Evolutionary conservation across 73 alveolate genomes (phyloP).

Genomic region (Breviolum minutum): DNA sequence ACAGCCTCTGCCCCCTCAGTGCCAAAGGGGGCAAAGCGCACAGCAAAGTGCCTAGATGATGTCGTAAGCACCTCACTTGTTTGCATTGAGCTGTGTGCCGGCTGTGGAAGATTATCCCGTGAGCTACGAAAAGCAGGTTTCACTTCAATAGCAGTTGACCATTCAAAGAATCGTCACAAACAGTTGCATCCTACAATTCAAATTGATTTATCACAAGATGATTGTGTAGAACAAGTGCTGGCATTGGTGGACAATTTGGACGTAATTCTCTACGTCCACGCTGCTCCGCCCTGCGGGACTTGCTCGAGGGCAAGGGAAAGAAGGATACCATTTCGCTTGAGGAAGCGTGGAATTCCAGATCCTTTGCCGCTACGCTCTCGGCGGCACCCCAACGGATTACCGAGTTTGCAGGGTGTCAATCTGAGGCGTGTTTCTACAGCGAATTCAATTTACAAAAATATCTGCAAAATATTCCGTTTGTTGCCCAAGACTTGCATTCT

Average conservation of each 20-base stretch:
- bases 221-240: too few species aligned
- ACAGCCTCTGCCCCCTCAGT: not conserved
- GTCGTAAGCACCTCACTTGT: not conserved
- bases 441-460: not conserved
- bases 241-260: not conserved
- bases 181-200: too few species aligned
- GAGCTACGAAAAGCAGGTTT: not conserved
- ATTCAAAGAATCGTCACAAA: too few species aligned
- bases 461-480: not conserved
- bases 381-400: not conserved
- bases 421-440: not conserved
- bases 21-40: too few species aligned
- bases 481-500: not conserved
- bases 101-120: not conserved
- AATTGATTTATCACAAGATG: not conserved
- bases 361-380: not conserved
- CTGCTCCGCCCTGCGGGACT: slow-evolving; percentile 15
- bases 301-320: not conserved
- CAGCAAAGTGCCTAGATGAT: too few species aligned
- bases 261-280: not conserved
- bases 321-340: not conserved
- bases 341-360: not conserved
- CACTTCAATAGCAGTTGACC: too few species aligned
- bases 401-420: not conserved
- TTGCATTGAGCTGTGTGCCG: not conserved